Percentiles rank a stretch among this genome's conserved stretches.
Evolutionary conservation across 305 asterid genomes (phyloP).

Genomic region (Solanum hybrid): DNA sequence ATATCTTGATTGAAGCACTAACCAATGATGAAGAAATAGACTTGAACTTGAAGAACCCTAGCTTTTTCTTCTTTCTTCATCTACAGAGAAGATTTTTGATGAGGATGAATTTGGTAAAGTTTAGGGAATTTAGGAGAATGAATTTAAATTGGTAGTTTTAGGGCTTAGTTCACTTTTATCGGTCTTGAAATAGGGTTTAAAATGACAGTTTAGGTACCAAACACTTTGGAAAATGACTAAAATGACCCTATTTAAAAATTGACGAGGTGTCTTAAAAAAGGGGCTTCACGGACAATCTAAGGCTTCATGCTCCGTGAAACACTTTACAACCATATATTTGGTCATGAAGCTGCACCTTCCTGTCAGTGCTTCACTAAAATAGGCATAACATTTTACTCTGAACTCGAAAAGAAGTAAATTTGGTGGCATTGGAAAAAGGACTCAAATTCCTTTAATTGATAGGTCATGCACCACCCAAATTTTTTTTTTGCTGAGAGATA

Average conservation of each 20-base stretch:
- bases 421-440: background rate
- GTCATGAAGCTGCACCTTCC: background rate
- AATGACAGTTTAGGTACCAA: too few relatives aligned
- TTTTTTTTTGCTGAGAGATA: background rate
- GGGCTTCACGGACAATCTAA: background rate
- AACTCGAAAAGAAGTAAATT: background rate
- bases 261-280: background rate
- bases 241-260: background rate
- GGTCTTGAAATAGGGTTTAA: background rate
- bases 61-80: too few relatives aligned
- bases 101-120: background rate
- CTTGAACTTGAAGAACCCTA: too few relatives aligned
- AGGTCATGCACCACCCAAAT: background rate
- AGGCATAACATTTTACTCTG: background rate
- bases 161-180: background rate
- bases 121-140: background rate
- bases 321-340: background rate
- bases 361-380: background rate
- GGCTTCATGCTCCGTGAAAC: background rate
- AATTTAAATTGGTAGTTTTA: background rate
- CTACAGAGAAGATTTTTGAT: too few relatives aligned
- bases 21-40: too few relatives aligned
- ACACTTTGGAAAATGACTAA: background rate
- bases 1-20: too few relatives aligned
- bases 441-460: background rate